phyloP scores from a whole-genome alignment of 2,329 filamentous ascomycete species.

The Verticillium klebahnii region DNA sequence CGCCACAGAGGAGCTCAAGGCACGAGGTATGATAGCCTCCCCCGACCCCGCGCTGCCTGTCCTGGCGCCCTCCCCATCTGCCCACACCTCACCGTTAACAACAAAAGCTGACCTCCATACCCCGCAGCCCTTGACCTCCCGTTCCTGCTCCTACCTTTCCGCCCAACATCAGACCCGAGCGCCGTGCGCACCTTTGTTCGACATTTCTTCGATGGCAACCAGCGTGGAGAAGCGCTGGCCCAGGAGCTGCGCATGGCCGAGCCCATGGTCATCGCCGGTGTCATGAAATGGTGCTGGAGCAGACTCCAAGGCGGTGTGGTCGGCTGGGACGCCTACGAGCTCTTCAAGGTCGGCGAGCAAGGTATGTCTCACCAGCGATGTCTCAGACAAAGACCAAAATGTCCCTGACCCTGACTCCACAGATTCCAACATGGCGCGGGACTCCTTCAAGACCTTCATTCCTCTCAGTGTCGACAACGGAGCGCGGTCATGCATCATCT shows the following conservation, averaged over 20 bases:
- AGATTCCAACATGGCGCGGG: conserved; percentile 89
- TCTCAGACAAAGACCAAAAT: conserved; percentile 1
- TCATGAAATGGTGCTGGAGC: conserved; percentile 98
- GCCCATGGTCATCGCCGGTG: conserved; percentile 90
- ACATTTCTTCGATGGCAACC: conserved; percentile 77
- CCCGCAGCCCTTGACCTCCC: conserved; percentile 75
- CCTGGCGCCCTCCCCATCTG: neutral
- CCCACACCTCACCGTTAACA: neutral
- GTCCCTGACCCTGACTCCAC: conserved; percentile 8
- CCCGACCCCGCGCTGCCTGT: conserved; percentile 12
- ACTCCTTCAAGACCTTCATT: conserved; percentile 95
- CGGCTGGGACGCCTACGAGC: conserved; percentile 94
- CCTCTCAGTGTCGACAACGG: conserved; percentile 88
- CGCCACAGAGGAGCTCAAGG: conserved; percentile 89
- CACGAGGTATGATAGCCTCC: conserved; percentile 65
- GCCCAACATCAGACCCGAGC: conserved; percentile 87
- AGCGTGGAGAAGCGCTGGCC: conserved; percentile 64
- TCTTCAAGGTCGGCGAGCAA: conserved; percentile 91
- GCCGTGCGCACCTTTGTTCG: conserved; percentile 88
- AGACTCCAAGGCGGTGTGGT: conserved; percentile 86
- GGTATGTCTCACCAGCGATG: conserved; percentile 45
- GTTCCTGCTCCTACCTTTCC: conserved; percentile 90
- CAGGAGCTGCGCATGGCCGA: conserved; percentile 91
- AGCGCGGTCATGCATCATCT: conserved; percentile 81
- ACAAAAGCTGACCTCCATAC: neutral